Evolutionary conservation across 202 grass and related monocot species (phyloP), one percentile per base, ranked within the genome.

Genomic region (Setaria viridis): DNA sequence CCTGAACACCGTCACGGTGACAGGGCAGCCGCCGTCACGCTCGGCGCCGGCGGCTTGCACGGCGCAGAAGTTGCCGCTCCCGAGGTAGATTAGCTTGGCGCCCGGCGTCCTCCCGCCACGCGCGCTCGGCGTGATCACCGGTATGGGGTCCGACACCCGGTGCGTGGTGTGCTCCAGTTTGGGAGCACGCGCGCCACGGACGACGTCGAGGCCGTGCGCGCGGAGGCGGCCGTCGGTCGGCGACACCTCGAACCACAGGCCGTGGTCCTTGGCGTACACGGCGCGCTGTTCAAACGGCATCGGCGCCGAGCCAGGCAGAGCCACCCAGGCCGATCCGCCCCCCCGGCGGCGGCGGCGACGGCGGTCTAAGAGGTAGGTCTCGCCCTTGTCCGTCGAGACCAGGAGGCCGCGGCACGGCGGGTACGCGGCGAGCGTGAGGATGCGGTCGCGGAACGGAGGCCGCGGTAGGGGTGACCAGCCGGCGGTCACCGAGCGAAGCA

Each of bases 191-290:
- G 17, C 63, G 62, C 46, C 42, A 0, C 1, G 11, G 32, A 67
- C 46, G 62, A 67, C 78, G 32, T 39, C 62, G 62, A 80, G 62
- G 11, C 51, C 62, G 47, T 80, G 32, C 17, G 78, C 78, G 17
- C 62, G 47, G 10, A 67, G 78, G 62, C 62, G 32, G 9, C 78
- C 78, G 46, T 80, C 78, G 30, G 1, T 6, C 19, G 78, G 62
- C 11, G 62, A 80, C 32, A 67, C 47, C 62, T 80, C 77, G 46
- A 80, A 80, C 78, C 78, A 80, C 62, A 80, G 29, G 2, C 0
- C 62, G 46, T 54, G 47, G 46, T 67, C 78, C 62, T 80, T 62
- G 62, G 60, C 77, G 77, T 67, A 80, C 77, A 67, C 77, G 77
- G 60, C 10, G 77, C 30, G 45, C 45, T 20, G 62, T 13, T 33